These are phyloP conservation scores for Apostasia ramifera DNA, from an alignment of 106 monocot species.

Conservation along the genomic window DNA sequence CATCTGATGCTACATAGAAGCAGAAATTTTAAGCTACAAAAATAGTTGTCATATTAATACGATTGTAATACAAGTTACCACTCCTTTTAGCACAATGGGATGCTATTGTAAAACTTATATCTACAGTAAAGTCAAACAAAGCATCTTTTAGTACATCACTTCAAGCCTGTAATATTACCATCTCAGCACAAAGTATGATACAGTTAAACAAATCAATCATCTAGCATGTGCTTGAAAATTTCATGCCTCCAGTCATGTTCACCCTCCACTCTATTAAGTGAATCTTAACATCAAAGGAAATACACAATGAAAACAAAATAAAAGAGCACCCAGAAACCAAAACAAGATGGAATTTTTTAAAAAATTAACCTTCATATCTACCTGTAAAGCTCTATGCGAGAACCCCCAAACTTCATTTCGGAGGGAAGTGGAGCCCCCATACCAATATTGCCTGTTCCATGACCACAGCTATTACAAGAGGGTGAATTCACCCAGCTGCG, in stretches of 20 bases:
- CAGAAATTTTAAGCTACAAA: too few relatives aligned
- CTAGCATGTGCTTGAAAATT: background rate
- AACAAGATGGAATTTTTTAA: background rate
- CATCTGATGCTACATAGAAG: too few relatives aligned
- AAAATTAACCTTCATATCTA: slow-evolving; percentile 11
- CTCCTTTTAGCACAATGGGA: too few relatives aligned
- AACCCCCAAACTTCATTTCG: slow-evolving; percentile 48
- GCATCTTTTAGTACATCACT: too few relatives aligned
- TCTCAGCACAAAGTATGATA: too few relatives aligned
- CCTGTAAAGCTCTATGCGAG: slow-evolving; percentile 77
- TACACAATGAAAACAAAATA: background rate
- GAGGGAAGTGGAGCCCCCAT: slow-evolving; percentile 66
- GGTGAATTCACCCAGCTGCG: slow-evolving; percentile 86
- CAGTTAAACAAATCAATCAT: background rate
- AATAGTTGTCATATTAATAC: too few relatives aligned
- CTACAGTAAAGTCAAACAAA: too few relatives aligned
- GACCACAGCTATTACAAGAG: slow-evolving; percentile 63
- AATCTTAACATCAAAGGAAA: background rate
- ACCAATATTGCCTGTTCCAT: slow-evolving; percentile 49
- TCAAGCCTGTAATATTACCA: too few relatives aligned
- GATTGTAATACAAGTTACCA: too few relatives aligned
- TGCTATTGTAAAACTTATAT: too few relatives aligned
- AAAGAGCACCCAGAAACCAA: background rate
- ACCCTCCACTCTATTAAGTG: too few relatives aligned
- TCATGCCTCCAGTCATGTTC: background rate